Evolutionary conservation across 352 stramenopile species (phyloP).

Genomic region (Globisporangium camurandrum): DNA sequence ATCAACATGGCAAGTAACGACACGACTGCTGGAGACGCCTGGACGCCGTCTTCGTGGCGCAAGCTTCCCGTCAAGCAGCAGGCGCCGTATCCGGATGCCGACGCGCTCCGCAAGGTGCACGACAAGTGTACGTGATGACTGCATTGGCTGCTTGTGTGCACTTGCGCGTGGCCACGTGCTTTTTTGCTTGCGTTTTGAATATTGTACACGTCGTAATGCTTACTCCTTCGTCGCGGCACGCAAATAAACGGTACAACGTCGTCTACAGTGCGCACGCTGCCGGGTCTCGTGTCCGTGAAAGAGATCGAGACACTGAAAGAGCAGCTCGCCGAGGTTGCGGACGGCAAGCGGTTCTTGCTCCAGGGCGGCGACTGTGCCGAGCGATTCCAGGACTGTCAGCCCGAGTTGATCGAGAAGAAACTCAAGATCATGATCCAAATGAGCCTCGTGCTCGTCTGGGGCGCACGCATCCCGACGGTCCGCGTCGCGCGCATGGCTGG

Average conservation of each 20-base stretch:
- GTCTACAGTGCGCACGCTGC: conserved; percentile 60
- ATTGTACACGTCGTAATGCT: not conserved
- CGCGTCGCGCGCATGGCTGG: conserved; percentile 96
- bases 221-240: not conserved
- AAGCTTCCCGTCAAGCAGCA: conserved; percentile 79
- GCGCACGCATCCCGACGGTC: conserved; percentile 94
- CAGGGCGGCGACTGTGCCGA: conserved; percentile 98
- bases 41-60: conserved; percentile 71
- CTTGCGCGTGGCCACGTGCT: not conserved
- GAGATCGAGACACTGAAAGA: conserved; percentile 91
- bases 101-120: conserved; percentile 65
- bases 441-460: conserved; percentile 96
- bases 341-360: conserved; percentile 96
- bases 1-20: too few relatives aligned
- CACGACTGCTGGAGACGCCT: too few relatives aligned
- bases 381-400: conserved; percentile 90
- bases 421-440: conserved; percentile 96
- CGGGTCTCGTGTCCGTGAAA: conserved; percentile 93
- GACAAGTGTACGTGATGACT: conserved; percentile 43
- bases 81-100: conserved; percentile 56
- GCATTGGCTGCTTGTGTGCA: not conserved
- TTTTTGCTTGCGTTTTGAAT: not conserved
- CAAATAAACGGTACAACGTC: conserved; percentile 4
- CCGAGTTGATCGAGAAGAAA: conserved; percentile 86
- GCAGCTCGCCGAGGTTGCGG: conserved; percentile 90